Base-by-base conservation (phyloP, 1,139 yeast species). In the Suhomyces choctaworum region DNA sequence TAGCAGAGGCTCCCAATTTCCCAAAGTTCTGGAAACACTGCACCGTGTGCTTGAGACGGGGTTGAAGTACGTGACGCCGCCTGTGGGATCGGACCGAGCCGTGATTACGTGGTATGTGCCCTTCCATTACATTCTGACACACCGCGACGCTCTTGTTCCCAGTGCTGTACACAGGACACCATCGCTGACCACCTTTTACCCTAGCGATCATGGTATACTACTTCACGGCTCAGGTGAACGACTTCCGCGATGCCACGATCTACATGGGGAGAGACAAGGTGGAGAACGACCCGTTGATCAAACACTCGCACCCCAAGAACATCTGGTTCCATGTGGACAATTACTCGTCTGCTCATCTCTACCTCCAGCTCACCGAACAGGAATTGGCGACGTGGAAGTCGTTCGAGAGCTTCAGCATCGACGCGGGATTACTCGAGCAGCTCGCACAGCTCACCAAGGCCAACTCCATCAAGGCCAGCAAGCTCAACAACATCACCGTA, bases 261-360 rank as follows among this genome's bases (percentile, higher is more conserved):
- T 82, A 80, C 46, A 81, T 83, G 82, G 95, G 95, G 3, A 80
- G 74, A 51, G 87, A 86, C 55, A 84, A 84, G 56, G 65, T 70
- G 42, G 95, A 86, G 57, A 86, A 86, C 54, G 95, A 84, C 50
- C 75, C 78, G 16, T 62, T 87, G 40, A 82, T 87, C 40, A 80
- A 78, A 51, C 73, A 78, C 51, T 88, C 92, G 0, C 72, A 77
- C 46, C 81, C 80, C 11, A 77, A 75, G 40, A 85, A 84, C 52
- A 64, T 84, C 7, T 87, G 96, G 94, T 86, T 87, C 52, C 95
- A 86, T 56, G 90, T 82, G 7, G 94, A 85, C 50, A 83, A 82
- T 47, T 69, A 80, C 36, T 81, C 90, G 8, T 82, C 90, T 27
- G 95, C 94, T 0, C 95, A 87, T 55, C 72, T 87, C n/a, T 87